Base-by-base conservation (phyloP, 305 asterid species). In the Withania somnifera region DNA sequence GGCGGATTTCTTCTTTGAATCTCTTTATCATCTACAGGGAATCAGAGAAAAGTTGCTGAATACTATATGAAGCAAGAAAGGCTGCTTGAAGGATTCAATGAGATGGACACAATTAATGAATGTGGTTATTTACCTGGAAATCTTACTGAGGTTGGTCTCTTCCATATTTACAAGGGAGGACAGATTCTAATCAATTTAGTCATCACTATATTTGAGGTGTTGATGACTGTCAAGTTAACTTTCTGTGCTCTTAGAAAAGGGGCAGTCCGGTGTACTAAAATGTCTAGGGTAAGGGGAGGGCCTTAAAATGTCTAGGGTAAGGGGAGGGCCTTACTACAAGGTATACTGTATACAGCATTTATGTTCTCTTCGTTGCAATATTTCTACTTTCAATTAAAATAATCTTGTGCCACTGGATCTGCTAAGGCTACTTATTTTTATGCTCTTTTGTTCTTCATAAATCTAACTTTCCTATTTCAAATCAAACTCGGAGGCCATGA, bases 41-140 rank as follows among this genome's bases (percentile, higher is more conserved):
- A 91, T 80, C 94, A 88, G 82, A 87, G 90, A 80, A 91, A 87
- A 86, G 87, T 95, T 86, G 91, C 90, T 9, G 97, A 94, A 81
- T 95, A 94, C 81, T 95, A 95, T 91, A 88, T 92, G 86, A 87
- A 89, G 83, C 97, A 93, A 86, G 93, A 94, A 88, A 87, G 91
- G 66, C 93, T 95, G 67, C 88, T 95, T 6, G 91, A 91, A 89
- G 96, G 95, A 42, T 94, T 90, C 88, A 95, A 81, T 82, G 98
- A 94, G 89, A 94, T 95, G 99, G 98, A 94, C 83, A 84, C 85
- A 67, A 88, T 95, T 36, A 90, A 91, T 79, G 98, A 90, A 83
- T 82, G 87, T 20, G 97, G 99, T 58, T 82, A 81, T 85, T 50
- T 89, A 82, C 88, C 96, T 9, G 93, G 85, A 87, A 84, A 87